Evolutionary conservation across 768 basidiomycete species (phyloP).

Genomic region (Lentinula guzmanii): DNA sequence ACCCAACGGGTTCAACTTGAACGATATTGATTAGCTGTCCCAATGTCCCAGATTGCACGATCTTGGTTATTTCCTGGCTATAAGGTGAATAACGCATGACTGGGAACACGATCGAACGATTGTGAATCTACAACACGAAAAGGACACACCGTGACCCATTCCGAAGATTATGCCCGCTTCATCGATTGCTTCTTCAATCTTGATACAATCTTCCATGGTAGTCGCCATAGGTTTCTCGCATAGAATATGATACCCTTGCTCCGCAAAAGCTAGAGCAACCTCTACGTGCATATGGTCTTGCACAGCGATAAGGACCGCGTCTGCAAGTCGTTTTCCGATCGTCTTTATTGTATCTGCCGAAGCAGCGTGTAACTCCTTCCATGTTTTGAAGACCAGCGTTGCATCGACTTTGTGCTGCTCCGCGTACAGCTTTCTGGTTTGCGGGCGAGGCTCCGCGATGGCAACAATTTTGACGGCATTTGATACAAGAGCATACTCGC

Average conservation of each 20-base stretch:
- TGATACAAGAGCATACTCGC: slow-evolving; percentile 57
- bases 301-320: slow-evolving; percentile 76
- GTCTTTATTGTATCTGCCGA: slow-evolving; percentile 61
- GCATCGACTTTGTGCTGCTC: slow-evolving; percentile 51
- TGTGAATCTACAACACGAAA: background rate
- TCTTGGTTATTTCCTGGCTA: slow-evolving; percentile 58
- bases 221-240: slow-evolving; percentile 95
- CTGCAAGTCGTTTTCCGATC: slow-evolving; percentile 67
- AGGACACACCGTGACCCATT: slow-evolving; percentile 68
- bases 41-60: slow-evolving; percentile 63
- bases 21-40: slow-evolving; percentile 79
- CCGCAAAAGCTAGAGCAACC: slow-evolving; percentile 67
- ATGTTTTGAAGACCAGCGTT: slow-evolving; percentile 66
- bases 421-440: slow-evolving; percentile 56
- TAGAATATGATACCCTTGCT: slow-evolving; percentile 81
- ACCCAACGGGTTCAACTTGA: slow-evolving; percentile 82
- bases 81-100: slow-evolving; percentile 89
- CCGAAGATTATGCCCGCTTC: slow-evolving; percentile 73
- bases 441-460: slow-evolving; percentile 76
- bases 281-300: slow-evolving; percentile 78
- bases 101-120: slow-evolving; percentile 19
- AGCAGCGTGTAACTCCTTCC: slow-evolving; percentile 64
- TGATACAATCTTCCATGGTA: slow-evolving; percentile 60
- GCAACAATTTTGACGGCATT: slow-evolving; percentile 71
- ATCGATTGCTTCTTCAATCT: slow-evolving; percentile 68